A percentile compares a stretch with the other conserved stretches of the same genome.
Conservation (phyloP, 441 rosid genomes). For the Geranium incanum region DNA sequence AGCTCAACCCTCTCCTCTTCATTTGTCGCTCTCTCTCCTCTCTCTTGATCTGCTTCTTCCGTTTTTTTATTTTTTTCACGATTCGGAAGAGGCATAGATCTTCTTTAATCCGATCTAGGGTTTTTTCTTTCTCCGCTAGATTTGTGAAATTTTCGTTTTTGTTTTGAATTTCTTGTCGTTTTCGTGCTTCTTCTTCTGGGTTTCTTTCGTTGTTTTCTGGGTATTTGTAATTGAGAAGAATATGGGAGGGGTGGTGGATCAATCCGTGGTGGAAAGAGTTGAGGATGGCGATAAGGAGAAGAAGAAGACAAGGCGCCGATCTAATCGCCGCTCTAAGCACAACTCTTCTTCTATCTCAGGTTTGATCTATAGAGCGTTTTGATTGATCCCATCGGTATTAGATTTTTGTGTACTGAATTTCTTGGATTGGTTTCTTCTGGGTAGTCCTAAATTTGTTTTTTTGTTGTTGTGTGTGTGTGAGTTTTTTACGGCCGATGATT, state of each 20-base stretch:
- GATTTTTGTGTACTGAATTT: not conserved
- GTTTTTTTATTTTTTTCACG: not conserved
- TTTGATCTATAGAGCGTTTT: not conserved
- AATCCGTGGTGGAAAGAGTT: conserved; percentile 35
- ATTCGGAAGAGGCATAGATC: not conserved
- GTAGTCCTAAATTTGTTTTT: not conserved
- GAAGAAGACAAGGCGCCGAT: conserved; percentile 60
- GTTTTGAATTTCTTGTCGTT: not conserved
- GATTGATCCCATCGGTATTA: not conserved
- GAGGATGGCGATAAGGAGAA: conserved; percentile 57
- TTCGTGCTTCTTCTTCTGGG: not conserved
- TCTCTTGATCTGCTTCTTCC: conserved; percentile 5
- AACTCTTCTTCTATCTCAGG: conserved; percentile 34
- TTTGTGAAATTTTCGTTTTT: not conserved
- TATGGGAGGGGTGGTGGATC: conserved; percentile 36
- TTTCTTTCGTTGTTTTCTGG: not conserved
- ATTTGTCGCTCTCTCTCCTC: not conserved
- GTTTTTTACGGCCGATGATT: not conserved
- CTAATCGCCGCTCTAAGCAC: conserved; percentile 59
- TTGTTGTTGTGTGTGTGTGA: not conserved
- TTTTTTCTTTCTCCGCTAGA: not conserved
- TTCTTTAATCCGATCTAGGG: conserved; percentile 11
- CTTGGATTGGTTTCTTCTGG: not conserved
- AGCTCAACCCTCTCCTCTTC: conserved; percentile 7
- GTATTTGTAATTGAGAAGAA: conserved; percentile 1